Evolutionary conservation across 2,329 filamentous ascomycete species (phyloP).

Genomic region (Hypoxylon sp.): DNA sequence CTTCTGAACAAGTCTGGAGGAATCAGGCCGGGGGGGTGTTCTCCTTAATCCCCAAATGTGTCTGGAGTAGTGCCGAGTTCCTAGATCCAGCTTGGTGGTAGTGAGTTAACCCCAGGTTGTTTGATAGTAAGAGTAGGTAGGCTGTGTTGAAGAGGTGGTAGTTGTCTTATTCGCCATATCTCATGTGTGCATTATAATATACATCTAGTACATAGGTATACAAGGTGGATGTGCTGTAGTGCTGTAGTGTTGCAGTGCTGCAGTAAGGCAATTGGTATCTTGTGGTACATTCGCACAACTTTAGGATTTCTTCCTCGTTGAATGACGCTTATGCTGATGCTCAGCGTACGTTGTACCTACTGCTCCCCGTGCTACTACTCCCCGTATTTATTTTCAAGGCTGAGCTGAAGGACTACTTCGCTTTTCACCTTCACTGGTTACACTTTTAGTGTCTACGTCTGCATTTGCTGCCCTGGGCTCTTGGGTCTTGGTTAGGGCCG

Average conservation of each 20-base stretch:
- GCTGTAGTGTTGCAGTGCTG: too few species aligned
- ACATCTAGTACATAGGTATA: constrained; percentile 23
- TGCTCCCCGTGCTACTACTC: neutral
- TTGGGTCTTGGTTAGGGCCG: neutral
- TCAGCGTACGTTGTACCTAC: neutral
- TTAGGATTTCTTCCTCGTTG: neutral
- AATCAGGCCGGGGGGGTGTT: too few species aligned
- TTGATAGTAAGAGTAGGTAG: neutral
- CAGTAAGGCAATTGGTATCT: constrained; percentile 7
- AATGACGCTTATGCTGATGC: neutral
- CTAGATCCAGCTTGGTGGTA: too few species aligned
- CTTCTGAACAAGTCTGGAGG: too few species aligned
- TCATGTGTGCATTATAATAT: constrained; percentile 26
- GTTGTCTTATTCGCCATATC: constrained; percentile 24
- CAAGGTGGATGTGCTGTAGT: constrained; percentile 4
- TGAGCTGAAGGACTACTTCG: constrained; percentile 22
- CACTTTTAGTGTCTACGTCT: constrained; percentile 21
- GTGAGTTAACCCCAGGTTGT: too few species aligned
- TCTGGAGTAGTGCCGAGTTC: too few species aligned
- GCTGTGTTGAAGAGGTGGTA: constrained; percentile 14
- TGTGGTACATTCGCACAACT: constrained; percentile 13
- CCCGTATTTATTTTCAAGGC: constrained; percentile 15
- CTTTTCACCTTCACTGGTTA: constrained; percentile 23
- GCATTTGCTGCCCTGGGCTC: constrained; percentile 17
- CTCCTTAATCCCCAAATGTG: too few species aligned